phyloP scores from a whole-genome alignment of 176 grass and related monocot genomes.

The Phragmites australis region DNA sequence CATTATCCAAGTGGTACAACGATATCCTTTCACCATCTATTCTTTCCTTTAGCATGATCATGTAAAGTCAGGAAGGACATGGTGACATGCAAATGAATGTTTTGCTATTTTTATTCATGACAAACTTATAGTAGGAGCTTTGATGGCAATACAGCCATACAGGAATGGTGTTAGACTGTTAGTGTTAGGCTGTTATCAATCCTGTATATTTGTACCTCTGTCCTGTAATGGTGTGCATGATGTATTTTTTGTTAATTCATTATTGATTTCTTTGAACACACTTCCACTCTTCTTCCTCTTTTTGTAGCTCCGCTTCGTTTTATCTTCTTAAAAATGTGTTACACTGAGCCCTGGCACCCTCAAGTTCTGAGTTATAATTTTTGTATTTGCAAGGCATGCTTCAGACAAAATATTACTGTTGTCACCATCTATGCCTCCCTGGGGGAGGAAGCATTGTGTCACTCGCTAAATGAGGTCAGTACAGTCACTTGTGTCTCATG shows the following conservation, averaged over 20 bases:
- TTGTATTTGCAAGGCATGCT: conserved; percentile 71
- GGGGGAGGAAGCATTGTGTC: conserved; percentile 91
- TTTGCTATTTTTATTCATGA: conserved; percentile 3
- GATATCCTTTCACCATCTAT: neutral
- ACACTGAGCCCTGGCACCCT: neutral
- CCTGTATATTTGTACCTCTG: neutral
- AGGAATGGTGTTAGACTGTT: conserved; percentile 4
- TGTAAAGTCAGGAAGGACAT: conserved; percentile 6
- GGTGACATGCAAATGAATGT: neutral
- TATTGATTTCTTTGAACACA: conserved; percentile 2
- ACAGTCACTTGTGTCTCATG: conserved; percentile 21
- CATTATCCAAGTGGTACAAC: neutral
- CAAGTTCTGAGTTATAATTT: conserved; percentile 10
- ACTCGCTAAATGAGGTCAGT: conserved; percentile 94
- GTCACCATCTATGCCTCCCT: conserved; percentile 93
- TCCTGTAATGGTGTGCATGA: neutral
- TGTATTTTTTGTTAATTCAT: neutral
- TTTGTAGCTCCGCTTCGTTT: neutral
- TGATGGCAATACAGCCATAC: neutral
- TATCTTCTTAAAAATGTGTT: conserved; percentile 18
- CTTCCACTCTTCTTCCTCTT: neutral
- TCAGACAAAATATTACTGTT: conserved; percentile 81
- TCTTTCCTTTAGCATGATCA: conserved; percentile 13
- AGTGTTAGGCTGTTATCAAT: no score
- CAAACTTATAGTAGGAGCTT: neutral